These are phyloP conservation scores for Scedosporium apiospermum DNA, from an alignment of 2,329 filamentous ascomycete species.

Conservation along the genomic window DNA sequence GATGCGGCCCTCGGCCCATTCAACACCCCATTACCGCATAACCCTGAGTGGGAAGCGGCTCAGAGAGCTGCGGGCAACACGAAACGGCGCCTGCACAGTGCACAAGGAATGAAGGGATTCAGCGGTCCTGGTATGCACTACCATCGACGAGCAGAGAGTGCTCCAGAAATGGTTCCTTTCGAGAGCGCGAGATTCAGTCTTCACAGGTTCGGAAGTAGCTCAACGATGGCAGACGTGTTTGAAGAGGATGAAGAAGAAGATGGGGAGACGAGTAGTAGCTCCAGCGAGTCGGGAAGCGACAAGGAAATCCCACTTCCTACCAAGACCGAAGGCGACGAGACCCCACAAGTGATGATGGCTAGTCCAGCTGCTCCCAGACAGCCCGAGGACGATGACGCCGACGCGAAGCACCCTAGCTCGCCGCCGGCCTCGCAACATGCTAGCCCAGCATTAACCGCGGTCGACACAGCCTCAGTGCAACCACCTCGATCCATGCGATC, in stretches of 20 bases:
- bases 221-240: conserved; percentile 78
- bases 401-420: background rate
- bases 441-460: background rate
- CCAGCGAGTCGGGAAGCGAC: conserved; percentile 1
- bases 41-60: conserved; percentile 58
- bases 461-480: background rate
- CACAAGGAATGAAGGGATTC: conserved; percentile 60
- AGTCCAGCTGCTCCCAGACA: background rate
- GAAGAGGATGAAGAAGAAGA: conserved; percentile 70
- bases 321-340: background rate
- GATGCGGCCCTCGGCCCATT: conserved; percentile 90
- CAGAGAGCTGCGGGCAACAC: conserved; percentile 45
- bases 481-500: conserved; percentile 24
- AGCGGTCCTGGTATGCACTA: conserved; percentile 63
- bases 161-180: conserved; percentile 69
- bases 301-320: background rate
- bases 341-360: background rate
- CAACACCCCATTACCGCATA: conserved; percentile 62
- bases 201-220: conserved; percentile 54
- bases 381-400: background rate
- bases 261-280: conserved; percentile 20
- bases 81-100: conserved; percentile 67
- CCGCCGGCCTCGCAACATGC: background rate
- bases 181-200: conserved; percentile 50
- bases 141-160: conserved; percentile 70